These are phyloP conservation scores for Claviceps sp. DNA, from an alignment of 2,329 filamentous ascomycete genomes.

Conservation along the genomic window DNA sequence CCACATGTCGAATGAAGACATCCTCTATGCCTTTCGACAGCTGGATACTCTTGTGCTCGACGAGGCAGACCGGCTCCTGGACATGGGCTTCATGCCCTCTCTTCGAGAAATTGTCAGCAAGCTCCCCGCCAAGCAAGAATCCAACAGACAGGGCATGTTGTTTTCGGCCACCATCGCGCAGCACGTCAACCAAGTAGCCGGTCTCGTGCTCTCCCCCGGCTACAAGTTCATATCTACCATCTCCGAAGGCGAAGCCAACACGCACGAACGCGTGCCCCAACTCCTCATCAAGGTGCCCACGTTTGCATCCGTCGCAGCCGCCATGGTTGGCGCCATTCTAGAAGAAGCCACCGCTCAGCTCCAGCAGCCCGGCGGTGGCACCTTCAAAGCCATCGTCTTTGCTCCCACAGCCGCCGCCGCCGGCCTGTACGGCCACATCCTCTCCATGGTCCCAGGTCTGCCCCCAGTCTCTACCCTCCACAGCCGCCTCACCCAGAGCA, in stretches of 20 bases:
- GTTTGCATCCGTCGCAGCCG: conserved; percentile 52
- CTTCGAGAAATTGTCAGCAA: conserved; percentile 63
- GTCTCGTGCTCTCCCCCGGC: conserved; percentile 49
- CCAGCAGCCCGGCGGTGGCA: conserved; percentile 18
- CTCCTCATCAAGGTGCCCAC: conserved; percentile 53
- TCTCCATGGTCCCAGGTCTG: conserved; percentile 25
- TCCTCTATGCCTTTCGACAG: conserved; percentile 49
- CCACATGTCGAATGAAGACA: conserved; percentile 61
- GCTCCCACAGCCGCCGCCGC: conserved; percentile 47
- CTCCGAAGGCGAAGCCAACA: conserved; percentile 58
- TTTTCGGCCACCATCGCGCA: conserved; percentile 76
- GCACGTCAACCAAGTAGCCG: conserved; percentile 65
- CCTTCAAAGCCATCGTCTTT: conserved; percentile 77
- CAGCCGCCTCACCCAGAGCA: conserved; percentile 35
- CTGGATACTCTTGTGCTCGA: conserved; percentile 73
- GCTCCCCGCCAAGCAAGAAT: conserved; percentile 47
- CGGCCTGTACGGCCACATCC: conserved; percentile 35
- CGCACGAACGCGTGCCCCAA: conserved; percentile 65
- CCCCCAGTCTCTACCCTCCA: conserved; percentile 33
- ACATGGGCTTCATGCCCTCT: conserved; percentile 72
- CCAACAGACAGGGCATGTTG: conserved; percentile 58
- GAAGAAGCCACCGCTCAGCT: conserved; percentile 25
- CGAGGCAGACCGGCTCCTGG: conserved; percentile 69
- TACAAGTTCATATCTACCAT: conserved; percentile 80
- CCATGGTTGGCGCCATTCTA: conserved; percentile 42